Base-by-base conservation (phyloP, 2,329 filamentous ascomycete genomes). In the Pseudogymnoascus sp. region DNA sequence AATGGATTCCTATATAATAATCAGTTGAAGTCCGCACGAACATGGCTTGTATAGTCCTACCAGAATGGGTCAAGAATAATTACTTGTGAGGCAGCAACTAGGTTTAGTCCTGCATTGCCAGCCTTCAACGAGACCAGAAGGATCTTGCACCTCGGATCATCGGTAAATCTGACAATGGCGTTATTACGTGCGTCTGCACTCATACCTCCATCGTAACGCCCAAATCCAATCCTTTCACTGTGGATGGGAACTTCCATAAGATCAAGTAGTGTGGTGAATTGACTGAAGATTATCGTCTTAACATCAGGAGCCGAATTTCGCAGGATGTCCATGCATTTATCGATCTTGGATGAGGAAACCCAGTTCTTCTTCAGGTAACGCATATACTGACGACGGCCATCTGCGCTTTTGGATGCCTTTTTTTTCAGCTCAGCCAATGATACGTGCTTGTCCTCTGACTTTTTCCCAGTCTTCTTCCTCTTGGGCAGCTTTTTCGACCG, bases 51-150 rank as follows among this genome's bases (percentile, higher is more conserved):
- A 56, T 56, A 56, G 28, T 36, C 50, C n/a, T 56, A 56, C 91
- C 91, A 96, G 77, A 96, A 96, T 0, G 92, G 92, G 72, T 96
- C 92, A 72, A 96, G 86, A 67, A 96, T 89, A 74, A 97, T 91
- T 68, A 96, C 90, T 67, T 91, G 88, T 1, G 87, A 91, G 0
- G 92, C 93, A 16, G 86, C 85, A 40, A 89, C 90, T 21, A 97
- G 81, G 71, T 97, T 97, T 53, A 97, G 82, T 1, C 93, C 93
- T 0, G 92, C 87, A 69, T 93, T 93, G 36, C 90, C 90, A 1
- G 90, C 90, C 70, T 90, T 91, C 59, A 93, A 79, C 1, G 89
- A 92, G 1, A 93, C 84, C 2, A 95, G 80, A 82, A 95, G 89
- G 71, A 93, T 81, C 66, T 82, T 86, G 71, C 83, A 81, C 44